phyloP scores from a whole-genome alignment of 371 early-diverging fungal genomes.

The Ordospora colligata region DNA sequence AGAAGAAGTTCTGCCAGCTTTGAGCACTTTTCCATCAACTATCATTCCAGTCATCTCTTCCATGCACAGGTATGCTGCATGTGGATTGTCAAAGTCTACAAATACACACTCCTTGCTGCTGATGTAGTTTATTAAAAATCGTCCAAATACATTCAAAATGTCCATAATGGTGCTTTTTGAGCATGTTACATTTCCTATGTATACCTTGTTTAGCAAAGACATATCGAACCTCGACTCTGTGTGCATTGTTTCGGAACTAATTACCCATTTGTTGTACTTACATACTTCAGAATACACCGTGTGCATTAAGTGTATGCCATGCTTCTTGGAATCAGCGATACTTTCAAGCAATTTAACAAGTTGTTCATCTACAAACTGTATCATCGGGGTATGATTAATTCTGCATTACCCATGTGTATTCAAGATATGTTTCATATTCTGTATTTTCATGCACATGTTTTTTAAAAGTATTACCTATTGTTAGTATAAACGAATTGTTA shows the following conservation, averaged over 20 bases:
- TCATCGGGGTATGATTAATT: neutral
- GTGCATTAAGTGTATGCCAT: neutral
- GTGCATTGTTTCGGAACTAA: neutral
- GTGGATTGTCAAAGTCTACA: slow-evolving; percentile 33
- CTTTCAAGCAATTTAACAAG: neutral
- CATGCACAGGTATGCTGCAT: slow-evolving; percentile 24
- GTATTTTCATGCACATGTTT: no score
- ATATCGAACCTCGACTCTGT: neutral
- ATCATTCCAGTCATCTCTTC: neutral
- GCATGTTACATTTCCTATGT: slow-evolving; percentile 9
- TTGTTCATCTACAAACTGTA: neutral
- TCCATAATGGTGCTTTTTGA: neutral
- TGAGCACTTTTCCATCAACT: neutral
- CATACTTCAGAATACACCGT: neutral
- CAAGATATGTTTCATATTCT: neutral
- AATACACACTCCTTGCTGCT: slow-evolving; percentile 6
- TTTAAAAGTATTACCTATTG: no score
- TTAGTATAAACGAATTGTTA: no score
- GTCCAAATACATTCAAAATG: slow-evolving; percentile 1
- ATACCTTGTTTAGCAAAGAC: slow-evolving; percentile 8
- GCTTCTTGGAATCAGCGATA: neutral
- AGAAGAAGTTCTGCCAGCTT: slow-evolving; percentile 14
- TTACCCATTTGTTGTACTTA: slow-evolving; percentile 1
- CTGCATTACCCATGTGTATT: neutral
- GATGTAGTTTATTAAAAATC: neutral